These are phyloP conservation scores for Phytopythium chamaehyphon DNA, from an alignment of 352 stramenopile species.

Conservation along the genomic window DNA sequence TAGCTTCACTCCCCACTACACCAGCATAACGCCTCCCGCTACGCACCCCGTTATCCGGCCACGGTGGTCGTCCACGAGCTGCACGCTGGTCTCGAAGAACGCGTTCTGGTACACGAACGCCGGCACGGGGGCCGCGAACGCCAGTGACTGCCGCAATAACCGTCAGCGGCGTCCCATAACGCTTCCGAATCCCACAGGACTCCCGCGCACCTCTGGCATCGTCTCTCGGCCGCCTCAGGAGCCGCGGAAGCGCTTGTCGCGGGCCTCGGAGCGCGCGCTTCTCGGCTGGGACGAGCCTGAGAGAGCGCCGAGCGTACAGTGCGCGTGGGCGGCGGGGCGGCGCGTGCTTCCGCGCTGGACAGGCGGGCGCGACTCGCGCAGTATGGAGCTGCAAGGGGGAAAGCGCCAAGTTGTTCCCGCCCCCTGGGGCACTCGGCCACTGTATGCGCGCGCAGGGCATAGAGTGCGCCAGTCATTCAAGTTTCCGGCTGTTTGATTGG, in stretches of 20 bases:
- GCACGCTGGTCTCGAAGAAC: slow-evolving; percentile 49
- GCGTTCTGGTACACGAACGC: slow-evolving; percentile 63
- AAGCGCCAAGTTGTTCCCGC: neutral
- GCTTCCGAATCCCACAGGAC: neutral
- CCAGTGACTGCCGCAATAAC: slow-evolving; percentile 32
- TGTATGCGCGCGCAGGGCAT: too few species aligned
- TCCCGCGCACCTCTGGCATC: slow-evolving; percentile 34
- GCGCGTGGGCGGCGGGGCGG: too few species aligned
- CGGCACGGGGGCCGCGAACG: slow-evolving; percentile 48
- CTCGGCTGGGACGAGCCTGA: too few species aligned
- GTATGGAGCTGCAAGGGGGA: too few species aligned
- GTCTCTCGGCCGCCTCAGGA: neutral
- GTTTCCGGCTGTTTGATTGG: neutral
- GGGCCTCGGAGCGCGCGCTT: too few species aligned
- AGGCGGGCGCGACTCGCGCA: neutral
- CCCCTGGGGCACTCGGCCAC: neutral
- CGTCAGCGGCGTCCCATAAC: neutral
- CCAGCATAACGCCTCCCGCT: neutral
- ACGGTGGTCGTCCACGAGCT: slow-evolving; percentile 62
- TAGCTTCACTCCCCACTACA: too few species aligned
- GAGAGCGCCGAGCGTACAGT: too few species aligned
- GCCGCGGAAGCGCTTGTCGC: too few species aligned
- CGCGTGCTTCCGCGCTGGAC: neutral
- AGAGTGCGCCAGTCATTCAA: slow-evolving; percentile 4
- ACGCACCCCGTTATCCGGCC: slow-evolving; percentile 48